Evolutionary conservation across 2,329 filamentous ascomycete genomes (phyloP), one percentile per base, ranked within the genome.

Genomic region (Boeremia lycopersici): DNA sequence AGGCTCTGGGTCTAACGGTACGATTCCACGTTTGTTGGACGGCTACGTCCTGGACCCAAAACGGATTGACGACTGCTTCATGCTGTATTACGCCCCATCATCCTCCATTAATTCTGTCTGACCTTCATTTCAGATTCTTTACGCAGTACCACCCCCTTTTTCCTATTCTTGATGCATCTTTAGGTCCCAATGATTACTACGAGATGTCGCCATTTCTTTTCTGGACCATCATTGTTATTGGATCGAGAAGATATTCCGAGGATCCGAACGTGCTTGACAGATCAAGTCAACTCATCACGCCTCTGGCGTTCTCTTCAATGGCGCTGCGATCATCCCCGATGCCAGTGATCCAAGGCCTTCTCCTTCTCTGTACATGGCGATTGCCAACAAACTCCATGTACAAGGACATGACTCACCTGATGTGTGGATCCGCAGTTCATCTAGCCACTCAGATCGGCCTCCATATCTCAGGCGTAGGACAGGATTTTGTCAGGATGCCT

Each of bases 401-500:
- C 59, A 74, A 75, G 36, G 74, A 77, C 41, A 72, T 73, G 55
- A 74, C 71, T n/a, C 70, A 73, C 52, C 66, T 76, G 13, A 65
- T 78, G 44, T 74, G 71, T 56, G 75, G 76, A 15, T 74, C 74
- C 13, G 74, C 75, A 29, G 64, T 76, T 3, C 74, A 77, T 53
- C 59, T 77, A 11, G 75, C 75, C 15, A 76, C 74, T 12, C 74
- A 76, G 51, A 76, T 76, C 42, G 76, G 76, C 4, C 62, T 78
- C 6, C 75, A 77, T 48, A 70, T 77, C 15, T 63, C 68, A 7
- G 73, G 74, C 9, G 67, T 74, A 2, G 73, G 73, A 12, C 75
- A 78, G 47, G 76, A 78, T 48, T 78, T 78, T 55, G 71, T 68
- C 3, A 66, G 74, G 29, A 73, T 69, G 47, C 69, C 71, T 8